Base-by-base conservation (phyloP, 169 alveolate species). In the Miamiensis avidus region DNA sequence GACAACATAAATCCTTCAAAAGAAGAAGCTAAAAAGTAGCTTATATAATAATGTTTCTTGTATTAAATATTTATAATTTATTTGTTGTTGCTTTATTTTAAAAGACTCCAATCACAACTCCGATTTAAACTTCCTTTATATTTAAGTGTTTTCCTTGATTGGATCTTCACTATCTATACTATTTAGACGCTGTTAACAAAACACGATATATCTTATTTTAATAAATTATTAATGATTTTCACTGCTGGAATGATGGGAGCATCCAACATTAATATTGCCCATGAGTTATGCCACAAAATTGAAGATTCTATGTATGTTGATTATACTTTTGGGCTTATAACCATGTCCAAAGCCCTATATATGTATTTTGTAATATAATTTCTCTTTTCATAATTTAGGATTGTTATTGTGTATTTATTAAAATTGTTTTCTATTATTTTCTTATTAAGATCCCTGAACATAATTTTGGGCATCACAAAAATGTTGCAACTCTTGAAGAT, bases 401-500 rank as follows among this genome's bases (percentile, higher is more conserved):
- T 49, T 11, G 4, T 11, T 11, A 49, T 20, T 49, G 4, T 49
- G 20, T 11, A 11, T 49, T 11, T 11, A 20, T 49, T 49, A 11
- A 49, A 49, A 49, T 11, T 11, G 20, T 49, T 49, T 11, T 11
- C 20, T 49, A 49, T 49, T 11, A 11, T 11, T 49, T n/a, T n/a
- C 20, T 11, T 11, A 49, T 49, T 11, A 49, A 49, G 69, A 84
- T 83, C 79, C 79, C 83, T 28, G 95, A 93, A 69, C 97, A 93
- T 76, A 29, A 89, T 16, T 76, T 77, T 32, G 94, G 93, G 1
- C 97, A 93, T 87, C 97, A 93, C 32, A 91, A 85, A 75, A 75
- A 89, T 78, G 95, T 93, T 1, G 93, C 93, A 25, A 93, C 95
- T 34, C 93, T 90, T 0, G 69, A 75, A 31, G 97, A 93, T 83